Evolutionary conservation across 257 asterid species (phyloP), one percentile per base, ranked within the genome.

Genomic region (Salvia miltiorrhiza): DNA sequence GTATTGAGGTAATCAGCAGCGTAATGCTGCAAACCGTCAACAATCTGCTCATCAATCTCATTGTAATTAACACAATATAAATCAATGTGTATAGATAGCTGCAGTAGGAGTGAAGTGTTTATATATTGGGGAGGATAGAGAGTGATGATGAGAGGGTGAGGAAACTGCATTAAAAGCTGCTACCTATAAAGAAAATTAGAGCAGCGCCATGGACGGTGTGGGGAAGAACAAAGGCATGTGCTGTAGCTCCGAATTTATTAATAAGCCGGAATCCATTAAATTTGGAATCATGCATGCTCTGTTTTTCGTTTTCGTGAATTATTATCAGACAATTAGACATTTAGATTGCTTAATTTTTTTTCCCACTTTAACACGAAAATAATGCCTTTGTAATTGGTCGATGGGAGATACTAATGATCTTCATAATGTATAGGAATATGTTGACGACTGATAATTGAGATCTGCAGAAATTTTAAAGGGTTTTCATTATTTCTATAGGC

Each of bases 101-200:
- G 0, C 33, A 59, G 63, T 28, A 57, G 19, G 66, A 52, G 17
- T 41, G 72, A 17, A 9, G 64, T 33, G 69, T 45, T 52, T 35
- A 6, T 72, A 61, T 54, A 77, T 66, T 1, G 32, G 68, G 7
- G 28, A 9, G 67, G 70, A 53, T 39, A 10, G 21, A 4, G 69
- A 59, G 19, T 10, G 57, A 16, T 5, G 69, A 71, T 32, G 57
- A 52, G 21, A 6, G 26, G 30, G 53, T 20, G 26, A 65, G 75
- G 83, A 78, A 78, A 74, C 79, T 65, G 74, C 74, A 63, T 40
- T 78, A 7, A 69, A 73, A 57, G 73, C 43, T 32, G 77, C 3
- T 16, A 47, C 60, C 43, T 5, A 11, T 14, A 39, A 60, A 61
- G 45, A 63, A 63, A 50, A 40, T 13, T 26, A 35, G 52, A 63